Evolutionary conservation across 306 rosid species (phyloP), one percentile per base, ranked within the genome.

Genomic region (Vachellia pachyceras): DNA sequence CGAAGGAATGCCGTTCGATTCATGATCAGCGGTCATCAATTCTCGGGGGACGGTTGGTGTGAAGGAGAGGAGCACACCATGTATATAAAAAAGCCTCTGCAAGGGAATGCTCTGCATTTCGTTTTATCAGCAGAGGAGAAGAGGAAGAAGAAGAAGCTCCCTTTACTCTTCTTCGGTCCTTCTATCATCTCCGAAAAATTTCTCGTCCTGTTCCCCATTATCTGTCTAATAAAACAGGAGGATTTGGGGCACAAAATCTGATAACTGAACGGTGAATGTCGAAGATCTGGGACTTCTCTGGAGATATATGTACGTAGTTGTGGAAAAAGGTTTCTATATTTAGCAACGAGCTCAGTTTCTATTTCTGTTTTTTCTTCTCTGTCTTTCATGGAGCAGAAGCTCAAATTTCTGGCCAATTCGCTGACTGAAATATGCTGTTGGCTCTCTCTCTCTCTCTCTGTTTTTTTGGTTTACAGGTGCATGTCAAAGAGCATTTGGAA

Each of bases 261-360:
- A 80, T 81, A 65, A 83, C 60, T 79, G 29, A 69, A 73, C 79
- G 78, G 67, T 78, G 84, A 80, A 82, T 84, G 84, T 69, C 25
- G 80, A 86, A 86, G 92, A 91, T 91, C 94, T 87, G 82, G 76
- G 76, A 69, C 83, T 75, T 80, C 18, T 70, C 41, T 37, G 6
- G 68, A 75, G 41, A 64, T 75, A 49, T 61, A 72, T 50, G 42
- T 8, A n/a, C 37, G 82, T 65, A 66, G 72, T 74, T 55, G 68
- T 57, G 57, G 82, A 40, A 58, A 77, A 73, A 82, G 90, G 91
- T 85, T 29, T 80, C 71, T 46, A 41, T 65, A 72, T 81, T 46
- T 10, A 73, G 75, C 55, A 49, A 78, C 52, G 49, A 82, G 76
- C 76, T 71, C 50, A 72, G 73, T 80, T 82, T 77, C 36, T 46